Evolutionary conservation across 2,329 filamentous ascomycete genomes (phyloP).

Genomic region (Dothidotthia symphoricarpi): DNA sequence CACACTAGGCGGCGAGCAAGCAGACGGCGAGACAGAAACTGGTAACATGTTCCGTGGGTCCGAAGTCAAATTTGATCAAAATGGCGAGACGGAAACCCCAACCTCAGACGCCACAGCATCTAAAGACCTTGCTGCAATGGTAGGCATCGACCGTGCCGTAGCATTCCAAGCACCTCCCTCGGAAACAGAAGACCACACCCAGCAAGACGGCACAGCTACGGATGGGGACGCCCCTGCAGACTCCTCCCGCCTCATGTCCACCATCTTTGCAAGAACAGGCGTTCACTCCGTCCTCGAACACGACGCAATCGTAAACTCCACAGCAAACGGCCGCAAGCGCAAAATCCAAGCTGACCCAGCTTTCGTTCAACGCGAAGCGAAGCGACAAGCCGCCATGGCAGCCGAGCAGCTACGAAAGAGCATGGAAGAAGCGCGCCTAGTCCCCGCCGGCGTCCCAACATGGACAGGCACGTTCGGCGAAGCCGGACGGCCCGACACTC

Average conservation of each 20-base stretch:
- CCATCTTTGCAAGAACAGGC: slow-evolving; percentile 80
- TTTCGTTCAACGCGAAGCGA: slow-evolving; percentile 79
- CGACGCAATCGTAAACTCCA: slow-evolving; percentile 70
- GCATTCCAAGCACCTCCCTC: slow-evolving; percentile 38
- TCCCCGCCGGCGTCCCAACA: slow-evolving; percentile 82
- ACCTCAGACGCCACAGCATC: slow-evolving; percentile 23
- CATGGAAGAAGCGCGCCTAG: slow-evolving; percentile 66
- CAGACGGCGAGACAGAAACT: slow-evolving; percentile 73
- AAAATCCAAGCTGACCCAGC: slow-evolving; percentile 70
- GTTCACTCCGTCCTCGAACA: slow-evolving; percentile 93
- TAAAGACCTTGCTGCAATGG: slow-evolving; percentile 37
- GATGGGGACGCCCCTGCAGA: slow-evolving; percentile 15
- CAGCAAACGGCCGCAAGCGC: slow-evolving; percentile 53
- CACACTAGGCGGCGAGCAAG: slow-evolving; percentile 64
- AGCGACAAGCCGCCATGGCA: slow-evolving; percentile 73
- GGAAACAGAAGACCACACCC: slow-evolving; percentile 25
- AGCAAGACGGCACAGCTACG: slow-evolving; percentile 10
- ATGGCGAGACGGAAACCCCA: slow-evolving; percentile 21
- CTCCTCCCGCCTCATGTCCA: slow-evolving; percentile 73
- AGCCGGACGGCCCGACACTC: slow-evolving; percentile 61
- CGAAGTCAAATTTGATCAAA: slow-evolving; percentile 62
- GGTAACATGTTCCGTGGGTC: slow-evolving; percentile 84
- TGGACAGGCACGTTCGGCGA: slow-evolving; percentile 88
- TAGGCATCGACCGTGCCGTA: slow-evolving; percentile 47
- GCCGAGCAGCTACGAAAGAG: slow-evolving; percentile 72